These are phyloP conservation scores for Colletotrichum acutatum DNA, from an alignment of 2,329 filamentous ascomycete genomes.

Conservation along the genomic window DNA sequence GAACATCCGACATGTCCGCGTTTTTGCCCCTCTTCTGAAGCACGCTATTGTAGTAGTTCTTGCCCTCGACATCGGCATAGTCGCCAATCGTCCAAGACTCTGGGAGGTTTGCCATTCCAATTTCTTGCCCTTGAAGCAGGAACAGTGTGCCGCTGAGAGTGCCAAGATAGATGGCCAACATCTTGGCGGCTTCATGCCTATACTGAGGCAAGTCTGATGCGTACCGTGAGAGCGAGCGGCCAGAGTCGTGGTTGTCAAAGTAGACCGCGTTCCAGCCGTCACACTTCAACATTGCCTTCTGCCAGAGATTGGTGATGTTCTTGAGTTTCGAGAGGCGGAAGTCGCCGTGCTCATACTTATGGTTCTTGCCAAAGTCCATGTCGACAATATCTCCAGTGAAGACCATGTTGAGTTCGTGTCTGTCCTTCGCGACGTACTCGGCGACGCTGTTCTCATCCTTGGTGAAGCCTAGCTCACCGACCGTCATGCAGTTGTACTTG, in stretches of 20 bases:
- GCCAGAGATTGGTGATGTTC: constrained; percentile 48
- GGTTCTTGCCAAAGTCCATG: constrained; percentile 49
- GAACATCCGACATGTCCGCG: neutral
- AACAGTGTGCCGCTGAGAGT: constrained; percentile 57
- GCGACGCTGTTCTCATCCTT: constrained; percentile 57
- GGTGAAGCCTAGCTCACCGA: constrained; percentile 63
- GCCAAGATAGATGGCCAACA: neutral
- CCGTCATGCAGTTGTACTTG: constrained; percentile 65
- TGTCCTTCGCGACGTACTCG: constrained; percentile 57
- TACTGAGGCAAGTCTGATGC: neutral
- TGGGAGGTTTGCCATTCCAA: constrained; percentile 61
- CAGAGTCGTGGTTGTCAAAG: constrained; percentile 67
- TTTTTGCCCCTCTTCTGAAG: neutral
- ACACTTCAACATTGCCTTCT: constrained; percentile 47
- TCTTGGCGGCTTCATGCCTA: neutral
- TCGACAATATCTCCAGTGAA: constrained; percentile 32
- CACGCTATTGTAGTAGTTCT: constrained; percentile 50
- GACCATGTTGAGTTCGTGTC: constrained; percentile 45
- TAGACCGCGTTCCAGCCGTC: constrained; percentile 62
- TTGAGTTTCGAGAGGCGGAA: constrained; percentile 50
- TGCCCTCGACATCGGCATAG: constrained; percentile 55
- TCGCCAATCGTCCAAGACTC: constrained; percentile 53
- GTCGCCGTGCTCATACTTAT: constrained; percentile 53
- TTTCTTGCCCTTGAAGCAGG: constrained; percentile 63
- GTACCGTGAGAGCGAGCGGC: constrained; percentile 59